These are phyloP conservation scores for Myriosclerotinia duriaeana DNA, from an alignment of 2,329 filamentous ascomycete genomes.

Conservation along the genomic window DNA sequence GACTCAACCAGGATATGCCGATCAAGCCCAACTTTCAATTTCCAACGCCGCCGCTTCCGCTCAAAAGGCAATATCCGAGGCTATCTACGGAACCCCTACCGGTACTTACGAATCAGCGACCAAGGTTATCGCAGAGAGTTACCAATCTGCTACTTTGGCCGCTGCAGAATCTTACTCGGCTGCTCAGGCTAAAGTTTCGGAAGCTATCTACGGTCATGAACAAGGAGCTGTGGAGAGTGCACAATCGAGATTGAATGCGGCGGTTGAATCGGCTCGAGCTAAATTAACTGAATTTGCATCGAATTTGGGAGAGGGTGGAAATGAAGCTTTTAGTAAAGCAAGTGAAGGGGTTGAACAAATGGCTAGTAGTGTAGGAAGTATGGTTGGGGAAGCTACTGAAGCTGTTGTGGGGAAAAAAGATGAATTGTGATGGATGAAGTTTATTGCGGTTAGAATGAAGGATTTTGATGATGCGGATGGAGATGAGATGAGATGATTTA, in stretches of 20 bases:
- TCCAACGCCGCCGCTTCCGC: constrained; percentile 55
- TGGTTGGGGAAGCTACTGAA: constrained; percentile 43
- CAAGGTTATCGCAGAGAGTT: constrained; percentile 29
- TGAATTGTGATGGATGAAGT: constrained; percentile 48
- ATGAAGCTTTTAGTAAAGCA: constrained; percentile 42
- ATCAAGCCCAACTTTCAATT: constrained; percentile 54
- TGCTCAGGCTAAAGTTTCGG: constrained; percentile 27
- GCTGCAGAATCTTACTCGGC: constrained; percentile 25
- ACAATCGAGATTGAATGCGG: constrained; percentile 34
- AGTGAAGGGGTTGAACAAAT: constrained; percentile 47
- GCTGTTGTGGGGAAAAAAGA: constrained; percentile 45
- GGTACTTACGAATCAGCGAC: constrained; percentile 31
- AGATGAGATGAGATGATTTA: background rate
- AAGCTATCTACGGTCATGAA: constrained; percentile 35
- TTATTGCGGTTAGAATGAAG: background rate
- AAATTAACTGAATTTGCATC: constrained; percentile 36
- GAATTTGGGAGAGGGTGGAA: constrained; percentile 39
- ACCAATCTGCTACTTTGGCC: constrained; percentile 29
- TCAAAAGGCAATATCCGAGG: constrained; percentile 54
- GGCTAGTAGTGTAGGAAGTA: constrained; percentile 48
- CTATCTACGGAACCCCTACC: constrained; percentile 57
- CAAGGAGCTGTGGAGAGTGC: constrained; percentile 38
- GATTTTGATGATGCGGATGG: background rate
- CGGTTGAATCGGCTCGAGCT: constrained; percentile 37
- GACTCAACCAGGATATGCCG: constrained; percentile 51